These are phyloP conservation scores for Exophiala sideris DNA, from an alignment of 2,329 filamentous ascomycete genomes.

Conservation along the genomic window DNA sequence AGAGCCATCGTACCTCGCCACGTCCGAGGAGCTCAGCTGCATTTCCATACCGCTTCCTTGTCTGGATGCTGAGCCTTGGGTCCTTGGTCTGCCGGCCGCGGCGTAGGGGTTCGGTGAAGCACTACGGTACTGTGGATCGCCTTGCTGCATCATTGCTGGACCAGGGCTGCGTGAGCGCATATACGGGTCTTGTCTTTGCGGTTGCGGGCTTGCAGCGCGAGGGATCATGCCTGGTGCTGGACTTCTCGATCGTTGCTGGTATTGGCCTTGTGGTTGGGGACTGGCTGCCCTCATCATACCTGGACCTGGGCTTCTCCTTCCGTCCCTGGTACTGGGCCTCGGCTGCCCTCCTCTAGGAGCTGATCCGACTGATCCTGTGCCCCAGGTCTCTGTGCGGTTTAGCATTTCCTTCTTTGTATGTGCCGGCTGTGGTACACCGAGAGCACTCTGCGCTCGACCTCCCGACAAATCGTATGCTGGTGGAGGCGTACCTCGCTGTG, in stretches of 20 bases:
- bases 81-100: slow-evolving; percentile 36
- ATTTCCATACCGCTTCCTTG: slow-evolving; percentile 59
- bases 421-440: slow-evolving; percentile 68
- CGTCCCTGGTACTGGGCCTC: slow-evolving; percentile 24
- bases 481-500: slow-evolving; percentile 72
- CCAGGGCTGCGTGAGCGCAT: slow-evolving; percentile 20
- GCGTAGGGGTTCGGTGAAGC: slow-evolving; percentile 40
- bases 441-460: slow-evolving; percentile 18
- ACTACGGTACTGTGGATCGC: slow-evolving; percentile 14
- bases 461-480: slow-evolving; percentile 74
- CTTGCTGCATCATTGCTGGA: slow-evolving; percentile 22
- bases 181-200: slow-evolving; percentile 11
- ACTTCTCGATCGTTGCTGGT: slow-evolving; percentile 19
- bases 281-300: slow-evolving; percentile 23
- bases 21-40: slow-evolving; percentile 55
- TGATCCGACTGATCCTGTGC: slow-evolving; percentile 13
- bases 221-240: slow-evolving; percentile 23
- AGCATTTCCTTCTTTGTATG: slow-evolving; percentile 95
- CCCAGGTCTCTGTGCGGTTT: slow-evolving; percentile 85
- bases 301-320: slow-evolving; percentile 24
- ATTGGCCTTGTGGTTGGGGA: slow-evolving; percentile 19
- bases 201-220: slow-evolving; percentile 25
- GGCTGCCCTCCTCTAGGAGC: slow-evolving; percentile 15
- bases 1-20: slow-evolving; percentile 54
- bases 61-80: slow-evolving; percentile 25